Percentiles rank a stretch among this genome's conserved stretches.
These are phyloP conservation scores for Skeletonema menzelii DNA, from an alignment of 108 stramenopile species.

Conservation along the genomic window DNA sequence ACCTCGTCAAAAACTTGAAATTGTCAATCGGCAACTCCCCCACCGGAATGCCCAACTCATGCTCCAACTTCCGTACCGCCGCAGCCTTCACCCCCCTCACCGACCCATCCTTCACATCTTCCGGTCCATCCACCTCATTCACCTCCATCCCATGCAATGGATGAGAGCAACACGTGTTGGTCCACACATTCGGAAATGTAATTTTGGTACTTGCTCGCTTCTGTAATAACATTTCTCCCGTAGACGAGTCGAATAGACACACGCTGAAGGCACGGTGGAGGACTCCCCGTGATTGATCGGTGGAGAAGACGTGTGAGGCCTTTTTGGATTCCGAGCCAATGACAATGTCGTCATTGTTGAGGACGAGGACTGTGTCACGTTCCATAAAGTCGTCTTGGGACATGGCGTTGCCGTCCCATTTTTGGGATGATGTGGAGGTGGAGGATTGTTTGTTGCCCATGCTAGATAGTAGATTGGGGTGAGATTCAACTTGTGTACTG, in stretches of 20 bases:
- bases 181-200: conserved; percentile 99
- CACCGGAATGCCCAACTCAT: conserved; percentile 93
- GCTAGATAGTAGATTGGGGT: neutral
- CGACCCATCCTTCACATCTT: conserved; percentile 63
- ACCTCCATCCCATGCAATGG: conserved; percentile 92
- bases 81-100: conserved; percentile 93
- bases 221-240: conserved; percentile 90
- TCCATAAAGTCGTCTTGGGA: conserved; percentile 82
- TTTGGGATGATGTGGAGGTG: neutral
- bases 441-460: neutral
- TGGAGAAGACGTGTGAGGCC: conserved; percentile 68
- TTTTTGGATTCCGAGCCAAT: conserved; percentile 78
- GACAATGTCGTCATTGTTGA: conserved; percentile 76
- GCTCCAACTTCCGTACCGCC: conserved; percentile 95
- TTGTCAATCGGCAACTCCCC: conserved; percentile 58
- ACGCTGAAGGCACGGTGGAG: conserved; percentile 99
- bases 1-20: conserved; percentile 96
- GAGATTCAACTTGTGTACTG: no score
- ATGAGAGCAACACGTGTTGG: conserved; percentile 99
- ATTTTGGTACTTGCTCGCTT: conserved; percentile 95
- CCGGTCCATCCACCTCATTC: conserved; percentile 72
- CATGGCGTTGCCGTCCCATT: conserved; percentile 73
- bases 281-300: conserved; percentile 68
- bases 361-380: conserved; percentile 85
- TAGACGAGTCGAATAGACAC: conserved; percentile 92